Conservation (phyloP, 2,329 filamentous ascomycete species). For the Aspergillus hiratsukae region DNA sequence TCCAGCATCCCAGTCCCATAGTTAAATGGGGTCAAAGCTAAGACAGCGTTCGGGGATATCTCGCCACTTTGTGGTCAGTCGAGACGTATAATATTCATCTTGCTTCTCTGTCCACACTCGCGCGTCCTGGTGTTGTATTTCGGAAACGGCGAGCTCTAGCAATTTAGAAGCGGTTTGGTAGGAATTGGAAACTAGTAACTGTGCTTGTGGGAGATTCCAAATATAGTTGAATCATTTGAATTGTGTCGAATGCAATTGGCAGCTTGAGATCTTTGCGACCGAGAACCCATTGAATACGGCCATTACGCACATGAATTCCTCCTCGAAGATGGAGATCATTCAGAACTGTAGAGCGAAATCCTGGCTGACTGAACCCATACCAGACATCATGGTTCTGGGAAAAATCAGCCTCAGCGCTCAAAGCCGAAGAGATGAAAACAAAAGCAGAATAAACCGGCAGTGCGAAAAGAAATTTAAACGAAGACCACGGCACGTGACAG, state of each 20-base stretch:
- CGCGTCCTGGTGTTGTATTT: slow-evolving; percentile 46
- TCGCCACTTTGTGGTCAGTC: slow-evolving; percentile 18
- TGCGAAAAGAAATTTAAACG: slow-evolving; percentile 1
- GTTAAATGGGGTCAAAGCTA: slow-evolving; percentile 42
- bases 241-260: not conserved
- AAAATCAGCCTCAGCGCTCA: not conserved
- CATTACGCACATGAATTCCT: not conserved
- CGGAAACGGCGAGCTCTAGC: slow-evolving; percentile 55
- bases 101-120: slow-evolving; percentile 57
- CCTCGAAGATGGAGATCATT: not conserved
- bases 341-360: not conserved
- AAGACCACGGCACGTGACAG: slow-evolving; percentile 11
- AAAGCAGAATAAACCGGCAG: not conserved
- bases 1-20: slow-evolving; percentile 43
- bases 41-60: slow-evolving; percentile 35
- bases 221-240: not conserved
- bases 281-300: not conserved
- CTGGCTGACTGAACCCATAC: not conserved
- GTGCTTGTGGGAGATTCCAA: not conserved
- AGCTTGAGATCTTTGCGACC: not conserved
- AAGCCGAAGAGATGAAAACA: not conserved
- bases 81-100: slow-evolving; percentile 41
- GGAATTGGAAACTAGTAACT: not conserved
- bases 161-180: slow-evolving; percentile 41
- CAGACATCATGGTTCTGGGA: not conserved